Conservation (phyloP, 192 early-diverging fungal genomes). For the Backusella tarrabulga region DNA sequence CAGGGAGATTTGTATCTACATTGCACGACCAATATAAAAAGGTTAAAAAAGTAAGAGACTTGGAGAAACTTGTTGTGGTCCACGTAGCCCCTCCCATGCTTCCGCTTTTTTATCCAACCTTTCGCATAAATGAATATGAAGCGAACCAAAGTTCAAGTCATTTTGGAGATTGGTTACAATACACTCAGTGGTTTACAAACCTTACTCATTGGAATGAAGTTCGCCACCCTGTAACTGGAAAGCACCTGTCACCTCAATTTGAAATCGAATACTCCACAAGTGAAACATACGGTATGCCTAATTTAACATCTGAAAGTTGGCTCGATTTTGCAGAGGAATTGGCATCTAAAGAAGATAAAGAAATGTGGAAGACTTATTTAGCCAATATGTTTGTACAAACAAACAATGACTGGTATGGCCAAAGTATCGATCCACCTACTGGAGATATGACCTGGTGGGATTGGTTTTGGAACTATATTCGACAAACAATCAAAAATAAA, state of each 20-base stretch:
- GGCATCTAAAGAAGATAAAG: constrained; percentile 9
- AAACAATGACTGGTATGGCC: constrained; percentile 7
- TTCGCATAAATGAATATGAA: constrained; percentile 61
- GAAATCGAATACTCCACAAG: constrained; percentile 48
- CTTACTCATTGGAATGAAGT: constrained; percentile 39
- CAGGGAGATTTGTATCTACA: neutral
- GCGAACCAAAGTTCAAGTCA: constrained; percentile 2
- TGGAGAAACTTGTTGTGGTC: constrained; percentile 6
- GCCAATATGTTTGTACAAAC: constrained; percentile 39
- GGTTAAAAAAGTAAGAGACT: neutral
- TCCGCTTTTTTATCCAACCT: constrained; percentile 60
- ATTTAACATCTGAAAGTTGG: constrained; percentile 46
- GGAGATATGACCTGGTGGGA: constrained; percentile 4
- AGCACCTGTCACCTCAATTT: constrained; percentile 30
- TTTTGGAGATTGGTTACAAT: constrained; percentile 36
- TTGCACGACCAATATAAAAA: constrained; percentile 21
- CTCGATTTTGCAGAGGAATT: constrained; percentile 42
- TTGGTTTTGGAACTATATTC: constrained; percentile 11
- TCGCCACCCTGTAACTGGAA: neutral
- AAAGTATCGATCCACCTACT: constrained; percentile 7
- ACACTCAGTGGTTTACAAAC: constrained; percentile 44
- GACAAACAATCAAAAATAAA: neutral
- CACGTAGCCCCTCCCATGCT: constrained; percentile 61
- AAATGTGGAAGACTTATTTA: constrained; percentile 31
- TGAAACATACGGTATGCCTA: constrained; percentile 44